phyloP scores from a whole-genome alignment of 257 asterid species.

The Thymus quinquecostatus region DNA sequence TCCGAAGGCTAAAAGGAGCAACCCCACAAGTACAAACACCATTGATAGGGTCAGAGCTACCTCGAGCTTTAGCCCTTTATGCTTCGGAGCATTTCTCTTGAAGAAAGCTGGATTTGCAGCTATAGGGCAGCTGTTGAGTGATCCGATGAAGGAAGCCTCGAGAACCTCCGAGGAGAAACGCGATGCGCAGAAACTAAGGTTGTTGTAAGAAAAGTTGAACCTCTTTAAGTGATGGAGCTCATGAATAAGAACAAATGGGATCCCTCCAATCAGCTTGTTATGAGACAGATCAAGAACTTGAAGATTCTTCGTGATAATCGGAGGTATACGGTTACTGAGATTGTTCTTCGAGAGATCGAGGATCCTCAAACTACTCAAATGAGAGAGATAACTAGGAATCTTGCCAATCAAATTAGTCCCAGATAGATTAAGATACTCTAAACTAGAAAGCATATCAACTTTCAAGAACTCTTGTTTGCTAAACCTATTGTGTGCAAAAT shows the following conservation, averaged over 20 bases:
- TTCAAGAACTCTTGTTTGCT: conserved; percentile 49
- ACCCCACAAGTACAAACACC: conserved; percentile 64
- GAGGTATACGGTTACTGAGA: conserved; percentile 59
- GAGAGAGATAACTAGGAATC: conserved; percentile 61
- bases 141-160: conserved; percentile 61
- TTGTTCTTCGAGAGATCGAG: conserved; percentile 77
- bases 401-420: conserved; percentile 65
- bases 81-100: conserved; percentile 46
- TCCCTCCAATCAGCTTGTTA: conserved; percentile 77
- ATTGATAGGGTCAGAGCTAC: conserved; percentile 67
- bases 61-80: conserved; percentile 70
- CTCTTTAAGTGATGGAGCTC: conserved; percentile 61
- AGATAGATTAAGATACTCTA: conserved; percentile 84
- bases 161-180: conserved; percentile 48
- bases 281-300: conserved; percentile 71
- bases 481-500: conserved; percentile 86
- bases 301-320: conserved; percentile 42
- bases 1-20: conserved; percentile 80
- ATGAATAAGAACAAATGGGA: conserved; percentile 60
- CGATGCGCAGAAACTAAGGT: conserved; percentile 65
- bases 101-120: conserved; percentile 79
- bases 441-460: conserved; percentile 48
- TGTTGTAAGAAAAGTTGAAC: conserved; percentile 85
- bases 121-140: conserved; percentile 74
- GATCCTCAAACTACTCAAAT: conserved; percentile 52